Percentiles rank a stretch among this genome's conserved stretches.
phyloP scores from a whole-genome alignment of 2,329 filamentous ascomycete species.

The Phialemoniopsis sp. region DNA sequence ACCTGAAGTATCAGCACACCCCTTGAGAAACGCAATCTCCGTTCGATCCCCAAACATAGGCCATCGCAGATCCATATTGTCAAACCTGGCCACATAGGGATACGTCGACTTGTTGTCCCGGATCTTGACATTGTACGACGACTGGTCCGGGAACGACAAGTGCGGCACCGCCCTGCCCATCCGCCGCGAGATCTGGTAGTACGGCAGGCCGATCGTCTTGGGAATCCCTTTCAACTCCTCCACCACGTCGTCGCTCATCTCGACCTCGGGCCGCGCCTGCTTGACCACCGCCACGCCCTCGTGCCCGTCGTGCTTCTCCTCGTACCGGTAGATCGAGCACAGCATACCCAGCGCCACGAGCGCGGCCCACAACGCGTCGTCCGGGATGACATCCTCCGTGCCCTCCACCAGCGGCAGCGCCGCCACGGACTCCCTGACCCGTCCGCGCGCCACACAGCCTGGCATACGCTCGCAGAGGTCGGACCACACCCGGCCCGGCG shows the following conservation, averaged over 20 bases:
- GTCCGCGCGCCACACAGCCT: slow-evolving; percentile 42
- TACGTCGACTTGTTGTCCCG: slow-evolving; percentile 40
- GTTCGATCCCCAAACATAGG: slow-evolving; percentile 48
- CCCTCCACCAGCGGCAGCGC: slow-evolving; percentile 44
- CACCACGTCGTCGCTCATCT: slow-evolving; percentile 46
- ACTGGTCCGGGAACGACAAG: slow-evolving; percentile 48
- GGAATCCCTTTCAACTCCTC: slow-evolving; percentile 46
- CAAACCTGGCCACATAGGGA: slow-evolving; percentile 46
- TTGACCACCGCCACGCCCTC: slow-evolving; percentile 37
- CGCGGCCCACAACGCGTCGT: slow-evolving; percentile 48
- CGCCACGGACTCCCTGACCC: slow-evolving; percentile 44
- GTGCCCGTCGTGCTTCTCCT: slow-evolving; percentile 46
- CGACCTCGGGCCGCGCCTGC: slow-evolving; percentile 27
- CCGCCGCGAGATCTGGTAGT: slow-evolving; percentile 43
- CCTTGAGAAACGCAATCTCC: slow-evolving; percentile 47
- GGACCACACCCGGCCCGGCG: slow-evolving; percentile 48
- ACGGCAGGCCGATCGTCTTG: slow-evolving; percentile 41
- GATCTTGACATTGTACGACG: slow-evolving; percentile 48
- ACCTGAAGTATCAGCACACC: slow-evolving; percentile 41
- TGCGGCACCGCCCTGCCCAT: slow-evolving; percentile 49
- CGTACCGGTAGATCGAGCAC: slow-evolving; percentile 49
- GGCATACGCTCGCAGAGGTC: slow-evolving; percentile 51
- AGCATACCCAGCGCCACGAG: slow-evolving; percentile 47
- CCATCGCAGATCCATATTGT: slow-evolving; percentile 51
- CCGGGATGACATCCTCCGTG: slow-evolving; percentile 43